These are phyloP conservation scores for Tylopilus felleus DNA, from an alignment of 768 basidiomycete species.

Conservation along the genomic window DNA sequence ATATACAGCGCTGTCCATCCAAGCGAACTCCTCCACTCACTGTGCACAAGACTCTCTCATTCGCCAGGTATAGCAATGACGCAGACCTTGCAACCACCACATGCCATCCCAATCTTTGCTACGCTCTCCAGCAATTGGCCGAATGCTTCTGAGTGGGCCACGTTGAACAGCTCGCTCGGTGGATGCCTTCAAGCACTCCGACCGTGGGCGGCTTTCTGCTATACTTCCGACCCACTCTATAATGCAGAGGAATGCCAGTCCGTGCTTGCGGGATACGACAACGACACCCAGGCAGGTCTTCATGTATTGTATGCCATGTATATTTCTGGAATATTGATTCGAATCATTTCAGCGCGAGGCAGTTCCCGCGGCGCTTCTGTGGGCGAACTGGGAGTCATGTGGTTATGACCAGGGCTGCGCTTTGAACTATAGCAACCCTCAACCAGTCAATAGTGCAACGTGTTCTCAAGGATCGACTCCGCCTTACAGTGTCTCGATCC, in stretches of 20 bases:
- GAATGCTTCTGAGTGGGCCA: conserved; percentile 2
- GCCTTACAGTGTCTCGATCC: conserved; percentile 20
- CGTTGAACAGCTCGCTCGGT: conserved; percentile 14
- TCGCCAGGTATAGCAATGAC: neutral
- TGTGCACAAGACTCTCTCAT: conserved; percentile 1
- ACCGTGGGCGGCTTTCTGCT: conserved; percentile 23
- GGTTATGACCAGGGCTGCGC: conserved; percentile 15
- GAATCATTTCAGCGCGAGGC: conserved; percentile 20
- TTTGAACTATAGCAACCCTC: conserved; percentile 18
- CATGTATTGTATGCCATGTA: neutral
- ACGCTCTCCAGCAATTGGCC: conserved; percentile 12
- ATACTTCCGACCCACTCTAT: conserved; percentile 19
- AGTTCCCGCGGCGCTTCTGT: conserved; percentile 17
- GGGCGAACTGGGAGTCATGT: conserved; percentile 24
- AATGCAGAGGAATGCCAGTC: conserved; percentile 12
- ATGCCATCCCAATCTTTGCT: conserved; percentile 5
- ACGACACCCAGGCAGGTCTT: conserved; percentile 14
- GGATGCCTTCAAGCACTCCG: conserved; percentile 19
- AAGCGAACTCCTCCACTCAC: neutral
- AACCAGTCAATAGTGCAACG: conserved; percentile 2
- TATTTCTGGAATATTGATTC: neutral
- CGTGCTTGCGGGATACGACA: conserved; percentile 13
- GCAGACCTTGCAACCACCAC: neutral
- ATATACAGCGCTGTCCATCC: neutral
- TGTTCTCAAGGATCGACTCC: conserved; percentile 22